phyloP scores from a whole-genome alignment of 176 grass and related monocot genomes.

The Oryza longistaminata region DNA sequence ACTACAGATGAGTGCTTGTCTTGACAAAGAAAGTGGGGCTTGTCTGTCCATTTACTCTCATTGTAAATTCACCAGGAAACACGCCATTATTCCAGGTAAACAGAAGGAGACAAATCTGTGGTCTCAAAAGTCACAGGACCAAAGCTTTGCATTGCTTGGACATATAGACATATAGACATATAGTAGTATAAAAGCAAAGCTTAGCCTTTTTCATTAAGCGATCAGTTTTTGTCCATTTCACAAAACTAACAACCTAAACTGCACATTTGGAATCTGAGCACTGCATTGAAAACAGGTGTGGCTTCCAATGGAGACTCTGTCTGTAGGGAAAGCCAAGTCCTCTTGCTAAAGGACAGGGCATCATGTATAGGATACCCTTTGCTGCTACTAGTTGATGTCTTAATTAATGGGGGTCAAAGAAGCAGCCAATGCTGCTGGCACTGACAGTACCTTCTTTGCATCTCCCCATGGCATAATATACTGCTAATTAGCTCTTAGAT shows the following conservation, averaged over 20 bases:
- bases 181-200: conserved; percentile 3
- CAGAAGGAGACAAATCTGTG: not conserved
- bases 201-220: not conserved
- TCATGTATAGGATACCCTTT: conserved; percentile 25
- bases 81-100: conserved; percentile 18
- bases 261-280: conserved; percentile 34
- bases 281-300: not conserved
- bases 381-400: conserved; percentile 26
- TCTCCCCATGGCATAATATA: not conserved
- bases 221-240: not conserved
- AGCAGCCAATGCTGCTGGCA: conserved; percentile 19
- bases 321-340: not conserved
- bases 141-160: conserved; percentile 3
- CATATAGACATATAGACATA: not conserved
- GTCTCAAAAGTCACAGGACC: not conserved
- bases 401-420: conserved; percentile 40
- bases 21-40: not conserved
- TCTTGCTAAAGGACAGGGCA: conserved; percentile 43
- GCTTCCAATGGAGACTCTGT: conserved; percentile 12
- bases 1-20: not conserved
- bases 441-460: conserved; percentile 10
- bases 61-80: conserved; percentile 30
- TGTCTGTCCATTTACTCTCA: not conserved
- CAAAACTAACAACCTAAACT: not conserved
- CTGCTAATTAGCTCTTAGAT: not conserved